phyloP scores from a whole-genome alignment of 768 basidiomycete species.

The Scleroderma bovista region DNA sequence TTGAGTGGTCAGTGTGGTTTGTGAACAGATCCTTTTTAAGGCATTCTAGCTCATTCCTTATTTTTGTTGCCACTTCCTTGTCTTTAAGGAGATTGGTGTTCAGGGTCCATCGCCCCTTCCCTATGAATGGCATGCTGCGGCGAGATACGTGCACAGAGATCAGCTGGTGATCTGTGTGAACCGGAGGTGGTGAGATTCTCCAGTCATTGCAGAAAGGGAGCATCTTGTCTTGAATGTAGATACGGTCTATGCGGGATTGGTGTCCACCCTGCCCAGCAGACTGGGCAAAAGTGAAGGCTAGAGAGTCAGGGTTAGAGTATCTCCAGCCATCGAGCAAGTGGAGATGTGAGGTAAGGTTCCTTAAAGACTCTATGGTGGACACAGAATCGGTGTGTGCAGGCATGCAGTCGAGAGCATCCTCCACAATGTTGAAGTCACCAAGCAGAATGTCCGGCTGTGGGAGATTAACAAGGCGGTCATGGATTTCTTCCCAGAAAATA shows the following conservation, averaged over 20 bases:
- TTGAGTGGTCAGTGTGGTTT: not conserved
- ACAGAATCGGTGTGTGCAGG: slow-evolving; percentile 19
- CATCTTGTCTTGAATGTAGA: not conserved
- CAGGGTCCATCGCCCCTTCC: slow-evolving; percentile 4
- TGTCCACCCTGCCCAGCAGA: not conserved
- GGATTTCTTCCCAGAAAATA: not conserved
- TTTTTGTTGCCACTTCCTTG: not conserved
- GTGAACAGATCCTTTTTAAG: not conserved
- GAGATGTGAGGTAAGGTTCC: not conserved
- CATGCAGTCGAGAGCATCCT: slow-evolving; percentile 31
- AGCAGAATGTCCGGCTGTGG: not conserved
- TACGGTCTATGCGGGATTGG: not conserved
- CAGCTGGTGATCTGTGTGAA: slow-evolving; percentile 1
- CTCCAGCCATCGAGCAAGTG: not conserved
- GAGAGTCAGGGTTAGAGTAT: not conserved
- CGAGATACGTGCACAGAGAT: not conserved
- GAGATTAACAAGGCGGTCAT: not conserved
- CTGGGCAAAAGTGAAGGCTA: slow-evolving; percentile 9
- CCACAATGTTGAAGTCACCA: slow-evolving; percentile 10
- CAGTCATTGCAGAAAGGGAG: not conserved
- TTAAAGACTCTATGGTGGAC: not conserved
- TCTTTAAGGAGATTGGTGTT: slow-evolving; percentile 4
- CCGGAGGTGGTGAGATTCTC: not conserved
- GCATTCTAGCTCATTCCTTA: not conserved
- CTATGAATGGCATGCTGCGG: slow-evolving; percentile 7